These are phyloP conservation scores for Metschnikowia matae DNA, from an alignment of 805 yeast species.

Conservation along the genomic window DNA sequence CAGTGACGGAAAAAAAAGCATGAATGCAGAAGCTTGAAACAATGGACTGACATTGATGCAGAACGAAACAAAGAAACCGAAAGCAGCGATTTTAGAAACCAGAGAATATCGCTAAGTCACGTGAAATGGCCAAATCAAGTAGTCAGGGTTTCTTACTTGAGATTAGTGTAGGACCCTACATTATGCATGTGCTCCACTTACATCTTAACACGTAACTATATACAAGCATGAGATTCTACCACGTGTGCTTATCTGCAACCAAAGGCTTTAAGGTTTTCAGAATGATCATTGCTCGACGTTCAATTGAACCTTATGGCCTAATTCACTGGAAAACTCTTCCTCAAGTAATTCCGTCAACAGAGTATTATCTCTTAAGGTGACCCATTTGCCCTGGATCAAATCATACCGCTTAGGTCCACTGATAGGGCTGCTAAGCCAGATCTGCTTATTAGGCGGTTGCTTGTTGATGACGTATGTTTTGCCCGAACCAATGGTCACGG, in stretches of 20 bases:
- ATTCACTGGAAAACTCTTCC: slow-evolving; percentile 29
- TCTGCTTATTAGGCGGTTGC: slow-evolving; percentile 96
- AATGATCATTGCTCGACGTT: slow-evolving; percentile 8
- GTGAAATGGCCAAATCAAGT: too few species aligned
- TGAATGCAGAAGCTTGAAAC: too few species aligned
- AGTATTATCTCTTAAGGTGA: slow-evolving; percentile 62
- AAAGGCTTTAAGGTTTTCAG: not conserved
- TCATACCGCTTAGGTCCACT: slow-evolving; percentile 85
- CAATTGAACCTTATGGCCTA: slow-evolving; percentile 19
- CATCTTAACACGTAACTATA: not conserved
- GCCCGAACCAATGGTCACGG: slow-evolving; percentile 60
- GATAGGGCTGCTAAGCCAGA: slow-evolving; percentile 91
- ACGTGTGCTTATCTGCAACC: not conserved
- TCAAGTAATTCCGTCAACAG: slow-evolving; percentile 32
- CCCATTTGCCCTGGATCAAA: slow-evolving; percentile 70
- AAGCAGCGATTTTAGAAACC: too few species aligned
- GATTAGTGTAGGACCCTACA: too few species aligned
- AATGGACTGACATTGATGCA: too few species aligned
- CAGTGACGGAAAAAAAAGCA: too few species aligned
- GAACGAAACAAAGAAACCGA: too few species aligned
- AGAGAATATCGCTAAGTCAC: too few species aligned
- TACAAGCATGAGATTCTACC: not conserved
- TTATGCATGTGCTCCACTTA: too few species aligned
- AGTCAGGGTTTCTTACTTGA: too few species aligned
- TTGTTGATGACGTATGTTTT: slow-evolving; percentile 93